Evolutionary conservation across 1,284 basidiomycete genomes (phyloP), one percentile per base, ranked within the genome.

Genomic region (Malassezia caprae): DNA sequence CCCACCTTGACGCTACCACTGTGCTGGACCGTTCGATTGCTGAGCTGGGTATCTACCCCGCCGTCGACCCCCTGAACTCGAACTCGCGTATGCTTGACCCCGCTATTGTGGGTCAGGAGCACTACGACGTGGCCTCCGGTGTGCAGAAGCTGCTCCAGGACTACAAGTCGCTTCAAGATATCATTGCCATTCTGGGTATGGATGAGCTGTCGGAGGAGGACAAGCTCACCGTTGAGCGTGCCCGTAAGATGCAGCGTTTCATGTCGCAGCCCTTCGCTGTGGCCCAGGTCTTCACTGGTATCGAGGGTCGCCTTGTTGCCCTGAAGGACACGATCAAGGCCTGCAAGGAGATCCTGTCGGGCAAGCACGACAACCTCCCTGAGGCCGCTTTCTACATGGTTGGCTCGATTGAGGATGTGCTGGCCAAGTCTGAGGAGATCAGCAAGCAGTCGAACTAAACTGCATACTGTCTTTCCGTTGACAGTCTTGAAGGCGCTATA

Each of bases 191-290:
- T 79, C 79, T 98, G 73, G 93, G 93, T 83, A 96, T 96, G 93
- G 93, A 96, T 77, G 93, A 98, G 79, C 84, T 98, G 81, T 96
- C 90, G 32, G 93, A 96, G 78, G 91, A 96, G 81, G 93, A 98
- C 81, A 98, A 98, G 81, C 81, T 96, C 65, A 93, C 90, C 68
- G 93, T 94, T 77, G 80, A 81, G 77, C 80, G 80, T 68, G 80
- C 80, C 56, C 79, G 80, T 70, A 81, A 81, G 78, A 78, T 81
- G 67, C 80, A 79, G 75, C 66, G 77, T 82, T 94, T 94, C 87
- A 94, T 96, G 91, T 94, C 90, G 68, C 90, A 98, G 80, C 91
- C 93, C 62, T 98, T 96, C 88, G 87, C 89, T 76, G 93, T 98
- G 78, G 93, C 93, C 58, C 89, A 96, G 62, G 88, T 94, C 78